Percentiles rank a stretch among this genome's conserved stretches.
Evolutionary conservation across 176 grass and related monocot genomes (phyloP).

Genomic region (Eragrostis nindensis): DNA sequence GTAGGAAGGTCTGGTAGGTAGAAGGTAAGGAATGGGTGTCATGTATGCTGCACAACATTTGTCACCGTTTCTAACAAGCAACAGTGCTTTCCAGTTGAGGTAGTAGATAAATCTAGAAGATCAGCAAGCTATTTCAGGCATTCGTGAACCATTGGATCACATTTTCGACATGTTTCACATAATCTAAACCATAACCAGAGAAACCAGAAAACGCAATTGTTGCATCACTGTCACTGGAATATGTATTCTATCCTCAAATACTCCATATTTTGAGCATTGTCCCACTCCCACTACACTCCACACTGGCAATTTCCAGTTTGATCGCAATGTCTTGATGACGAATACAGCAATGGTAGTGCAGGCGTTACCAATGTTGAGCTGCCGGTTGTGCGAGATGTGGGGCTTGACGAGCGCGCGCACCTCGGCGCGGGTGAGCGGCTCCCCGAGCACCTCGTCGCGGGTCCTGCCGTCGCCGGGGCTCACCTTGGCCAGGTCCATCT

Average conservation of each 20-base stretch:
- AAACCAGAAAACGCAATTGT: neutral
- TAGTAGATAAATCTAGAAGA: neutral
- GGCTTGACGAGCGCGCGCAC: constrained; percentile 71
- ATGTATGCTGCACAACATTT: neutral
- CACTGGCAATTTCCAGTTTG: neutral
- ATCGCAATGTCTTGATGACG: neutral
- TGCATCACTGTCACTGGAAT: neutral
- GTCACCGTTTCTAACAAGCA: neutral
- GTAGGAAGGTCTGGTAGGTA: neutral
- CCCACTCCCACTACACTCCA: neutral
- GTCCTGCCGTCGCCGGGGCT: constrained; percentile 62
- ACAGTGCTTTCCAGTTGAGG: neutral
- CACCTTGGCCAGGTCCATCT: constrained; percentile 61
- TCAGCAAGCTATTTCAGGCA: too few species aligned
- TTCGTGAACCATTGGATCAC: neutral
- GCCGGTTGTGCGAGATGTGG: constrained; percentile 72
- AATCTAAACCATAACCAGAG: neutral
- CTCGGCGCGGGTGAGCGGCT: constrained; percentile 70
- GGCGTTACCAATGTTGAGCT: constrained; percentile 86
- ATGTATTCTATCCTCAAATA: neutral
- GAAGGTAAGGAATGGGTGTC: neutral
- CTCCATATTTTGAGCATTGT: neutral
- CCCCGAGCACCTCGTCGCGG: constrained; percentile 79
- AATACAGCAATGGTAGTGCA: constrained; percentile 20
- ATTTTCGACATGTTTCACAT: neutral